Percentiles rank a stretch among this genome's conserved stretches.
Conservation (phyloP, 805 yeast genomes). For the Candida golubevii region DNA sequence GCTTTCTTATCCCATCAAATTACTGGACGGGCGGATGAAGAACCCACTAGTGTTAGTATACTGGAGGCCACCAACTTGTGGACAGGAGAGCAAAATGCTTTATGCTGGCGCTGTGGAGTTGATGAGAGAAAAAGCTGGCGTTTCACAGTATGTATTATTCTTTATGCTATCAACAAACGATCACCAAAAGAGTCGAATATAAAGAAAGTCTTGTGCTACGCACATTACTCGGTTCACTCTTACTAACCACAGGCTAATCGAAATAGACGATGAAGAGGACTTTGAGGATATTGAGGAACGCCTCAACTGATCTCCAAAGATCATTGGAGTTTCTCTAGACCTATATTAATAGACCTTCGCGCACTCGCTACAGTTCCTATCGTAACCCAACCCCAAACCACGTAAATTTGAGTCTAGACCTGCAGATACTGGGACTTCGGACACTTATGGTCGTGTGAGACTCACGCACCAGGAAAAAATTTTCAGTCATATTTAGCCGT, state of each 20-base stretch:
- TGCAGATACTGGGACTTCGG: neutral
- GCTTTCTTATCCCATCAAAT: conserved; percentile 68
- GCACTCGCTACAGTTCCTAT: too few species aligned
- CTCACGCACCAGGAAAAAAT: conserved; percentile 16
- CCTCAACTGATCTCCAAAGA: conserved; percentile 4
- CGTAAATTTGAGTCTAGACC: too few species aligned
- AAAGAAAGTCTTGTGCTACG: too few species aligned
- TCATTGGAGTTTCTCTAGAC: neutral
- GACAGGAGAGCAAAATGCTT: conserved; percentile 77
- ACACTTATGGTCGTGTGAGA: conserved; percentile 5
- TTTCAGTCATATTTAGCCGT: conserved; percentile 16
- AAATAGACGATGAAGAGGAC: conserved; percentile 66
- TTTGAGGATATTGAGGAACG: conserved; percentile 51
- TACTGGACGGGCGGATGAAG: conserved; percentile 66
- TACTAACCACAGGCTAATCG: conserved; percentile 46
- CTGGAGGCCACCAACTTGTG: conserved; percentile 85
- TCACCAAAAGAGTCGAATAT: too few species aligned
- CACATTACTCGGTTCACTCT: too few species aligned
- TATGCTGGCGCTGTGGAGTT: conserved; percentile 89
- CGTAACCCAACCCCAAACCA: too few species aligned
- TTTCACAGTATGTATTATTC: conserved; percentile 43
- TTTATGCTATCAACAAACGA: neutral
- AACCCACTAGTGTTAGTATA: conserved; percentile 78
- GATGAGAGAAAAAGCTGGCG: conserved; percentile 74
- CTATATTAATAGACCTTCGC: too few species aligned